Percentiles rank a stretch among this genome's conserved stretches.
These are phyloP conservation scores for Pseudomonodictys pantanalensis DNA, from an alignment of 495 filamentous ascomycete genomes.

Conservation along the genomic window DNA sequence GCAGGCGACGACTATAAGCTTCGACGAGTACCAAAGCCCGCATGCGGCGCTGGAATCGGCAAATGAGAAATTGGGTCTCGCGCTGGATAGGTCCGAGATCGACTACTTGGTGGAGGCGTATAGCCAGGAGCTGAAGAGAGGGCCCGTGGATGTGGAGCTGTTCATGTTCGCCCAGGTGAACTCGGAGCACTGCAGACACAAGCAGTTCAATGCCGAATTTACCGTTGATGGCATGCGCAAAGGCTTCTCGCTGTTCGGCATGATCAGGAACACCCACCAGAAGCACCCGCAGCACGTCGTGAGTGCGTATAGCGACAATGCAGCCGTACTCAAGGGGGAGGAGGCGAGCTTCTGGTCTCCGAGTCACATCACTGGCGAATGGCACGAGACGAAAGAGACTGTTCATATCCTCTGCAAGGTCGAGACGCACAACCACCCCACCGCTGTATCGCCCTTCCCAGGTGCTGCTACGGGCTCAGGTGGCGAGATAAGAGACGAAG, in stretches of 20 bases:
- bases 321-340: conserved; percentile 81
- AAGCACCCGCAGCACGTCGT: conserved; percentile 72
- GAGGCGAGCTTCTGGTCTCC: conserved; percentile 80
- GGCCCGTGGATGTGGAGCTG: conserved; percentile 86
- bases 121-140: conserved; percentile 63
- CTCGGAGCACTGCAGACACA: conserved; percentile 73
- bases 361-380: conserved; percentile 75
- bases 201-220: conserved; percentile 95
- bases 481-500: conserved; percentile 93
- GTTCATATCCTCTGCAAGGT: conserved; percentile 92
- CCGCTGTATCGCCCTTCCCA: conserved; percentile 82
- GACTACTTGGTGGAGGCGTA: conserved; percentile 90
- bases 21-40: conserved; percentile 61
- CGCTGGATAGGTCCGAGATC: conserved; percentile 83
- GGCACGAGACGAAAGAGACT: conserved; percentile 80
- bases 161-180: conserved; percentile 99
- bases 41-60: conserved; percentile 72
- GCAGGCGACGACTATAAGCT: conserved; percentile 68
- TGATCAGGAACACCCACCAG: conserved; percentile 94
- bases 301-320: conserved; percentile 96
- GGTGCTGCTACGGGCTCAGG: conserved; percentile 94
- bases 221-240: conserved; percentile 88
- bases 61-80: conserved; percentile 77
- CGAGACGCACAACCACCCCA: conserved; percentile 97
- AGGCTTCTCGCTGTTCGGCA: conserved; percentile 76